Base-by-base conservation (phyloP, 2,329 filamentous ascomycete species). In the Pleomassaria siparia region DNA sequence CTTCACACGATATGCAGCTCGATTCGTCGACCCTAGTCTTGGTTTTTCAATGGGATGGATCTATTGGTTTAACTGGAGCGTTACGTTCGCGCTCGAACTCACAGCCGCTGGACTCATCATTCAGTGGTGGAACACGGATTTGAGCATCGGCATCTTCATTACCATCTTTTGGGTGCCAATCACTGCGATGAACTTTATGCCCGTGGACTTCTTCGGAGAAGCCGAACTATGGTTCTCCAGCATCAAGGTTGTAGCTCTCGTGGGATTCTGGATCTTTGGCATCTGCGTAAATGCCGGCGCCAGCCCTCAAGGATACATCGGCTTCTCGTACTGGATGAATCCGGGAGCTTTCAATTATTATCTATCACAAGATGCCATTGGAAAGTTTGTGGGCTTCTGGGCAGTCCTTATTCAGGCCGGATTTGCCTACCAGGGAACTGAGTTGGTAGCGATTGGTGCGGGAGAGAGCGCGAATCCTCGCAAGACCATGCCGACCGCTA, bases 11-110 rank as follows among this genome's bases (percentile, higher is more conserved):
- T 92, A 91, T 60, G 87, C 88, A 18, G 80, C 83, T 30, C 85
- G 88, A 15, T 89, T 92, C 59, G 79, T 90, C 48, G 84, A 88
- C 61, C 84, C 82, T 10, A 84, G 84, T 46, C 74, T 90, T 40
- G 87, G 86, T 7, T 91, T 91, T 60, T 80, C 87, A 16, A 87
- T 91, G 79, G 88, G 88, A 16, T 91, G 87, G 87, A 84, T 89
- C 50, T 91, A 91, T 71, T 91, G 86, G 85, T 90, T 90, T 63
- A 85, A 80, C 29, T 91, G 85, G 86, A 78, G 83, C 15, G 82
- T 86, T 47, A 89, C 87, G 0, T 88, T 82, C 56, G 86, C 86
- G 0, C 79, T 90, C 8, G 87, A 91, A 63, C 75, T 91, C 30
- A 87, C 83, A 0, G 85, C 86, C 0, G 83, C 86, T 1, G 87